Percentiles rank a stretch among this genome's conserved stretches.
phyloP scores from a whole-genome alignment of 306 rosid species.

The Mucuna pruriens region DNA sequence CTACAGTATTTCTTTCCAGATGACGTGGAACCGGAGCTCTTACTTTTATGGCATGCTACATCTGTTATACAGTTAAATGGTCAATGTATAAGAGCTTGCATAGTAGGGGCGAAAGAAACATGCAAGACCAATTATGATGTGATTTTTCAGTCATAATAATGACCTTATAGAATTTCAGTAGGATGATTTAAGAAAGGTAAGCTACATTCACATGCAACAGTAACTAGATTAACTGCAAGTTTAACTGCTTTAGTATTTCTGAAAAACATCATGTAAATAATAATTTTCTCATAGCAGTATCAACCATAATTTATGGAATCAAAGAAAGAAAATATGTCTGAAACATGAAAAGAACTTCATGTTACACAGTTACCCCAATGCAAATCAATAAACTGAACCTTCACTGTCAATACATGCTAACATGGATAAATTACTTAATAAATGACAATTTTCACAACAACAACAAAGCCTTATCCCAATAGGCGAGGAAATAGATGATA shows the following conservation, averaged over 20 bases:
- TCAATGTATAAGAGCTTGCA: constrained; percentile 16
- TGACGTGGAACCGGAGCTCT: constrained; percentile 24
- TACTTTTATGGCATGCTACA: constrained; percentile 29
- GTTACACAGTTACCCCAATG: not conserved
- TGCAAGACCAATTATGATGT: not conserved
- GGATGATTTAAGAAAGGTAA: constrained; percentile 13
- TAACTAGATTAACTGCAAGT: constrained; percentile 24
- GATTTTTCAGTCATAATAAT: constrained; percentile 8
- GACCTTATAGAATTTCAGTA: constrained; percentile 10
- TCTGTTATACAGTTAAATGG: constrained; percentile 45
- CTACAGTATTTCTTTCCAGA: constrained; percentile 35
- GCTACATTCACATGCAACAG: constrained; percentile 18
- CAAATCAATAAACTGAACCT: not conserved
- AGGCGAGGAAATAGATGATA: not conserved
- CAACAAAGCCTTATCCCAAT: not conserved
- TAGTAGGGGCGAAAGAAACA: not conserved
- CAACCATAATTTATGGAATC: constrained; percentile 21
- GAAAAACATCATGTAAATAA: constrained; percentile 1
- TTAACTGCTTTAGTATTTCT: constrained; percentile 19
- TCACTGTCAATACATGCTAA: not conserved
- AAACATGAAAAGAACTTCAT: constrained; percentile 29
- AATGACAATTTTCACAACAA: not conserved
- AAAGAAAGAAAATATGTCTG: constrained; percentile 12
- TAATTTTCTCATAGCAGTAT: not conserved
- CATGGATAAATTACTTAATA: not conserved